Conservation (phyloP, 148 eudicot species). For the Arctostaphylos glauca region DNA sequence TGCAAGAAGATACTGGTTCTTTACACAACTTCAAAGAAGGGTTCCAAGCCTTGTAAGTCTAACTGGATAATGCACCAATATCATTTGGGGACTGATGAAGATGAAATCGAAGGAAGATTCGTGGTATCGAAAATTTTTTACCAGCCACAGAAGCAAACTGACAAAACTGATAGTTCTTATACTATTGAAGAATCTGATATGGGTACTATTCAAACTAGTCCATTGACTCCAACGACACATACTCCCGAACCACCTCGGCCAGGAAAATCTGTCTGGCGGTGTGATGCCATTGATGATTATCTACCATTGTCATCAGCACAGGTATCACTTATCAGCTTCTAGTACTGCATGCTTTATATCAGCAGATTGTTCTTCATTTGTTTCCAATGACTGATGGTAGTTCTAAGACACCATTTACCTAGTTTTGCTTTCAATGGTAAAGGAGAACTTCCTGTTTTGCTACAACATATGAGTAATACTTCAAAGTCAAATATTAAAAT, state of each 20-base stretch:
- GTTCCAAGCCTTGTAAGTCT: slow-evolving; percentile 54
- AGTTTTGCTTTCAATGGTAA: neutral
- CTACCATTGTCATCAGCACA: no score
- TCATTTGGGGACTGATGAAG: slow-evolving; percentile 49
- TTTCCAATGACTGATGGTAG: neutral
- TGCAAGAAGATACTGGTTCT: slow-evolving; percentile 82
- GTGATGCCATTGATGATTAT: slow-evolving; percentile 36
- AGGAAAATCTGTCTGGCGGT: slow-evolving; percentile 32
- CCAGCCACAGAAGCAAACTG: slow-evolving; percentile 42
- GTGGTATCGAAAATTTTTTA: slow-evolving; percentile 66
- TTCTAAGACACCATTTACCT: neutral
- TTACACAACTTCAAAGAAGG: slow-evolving; percentile 41
- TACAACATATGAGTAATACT: neutral
- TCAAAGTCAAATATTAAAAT: no score
- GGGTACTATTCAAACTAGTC: slow-evolving; percentile 30
- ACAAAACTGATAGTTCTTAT: slow-evolving; percentile 21
- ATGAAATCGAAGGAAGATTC: slow-evolving; percentile 62
- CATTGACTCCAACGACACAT: slow-evolving; percentile 59
- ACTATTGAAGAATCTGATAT: slow-evolving; percentile 29
- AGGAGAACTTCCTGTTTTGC: neutral
- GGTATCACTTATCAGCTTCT: slow-evolving; percentile 39
- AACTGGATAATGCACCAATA: slow-evolving; percentile 95
- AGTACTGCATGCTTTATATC: neutral
- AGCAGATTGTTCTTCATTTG: neutral
- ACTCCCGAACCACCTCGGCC: slow-evolving; percentile 48